Base-by-base conservation (phyloP, 202 grass and related monocot genomes). In the Zoysia matrella region DNA sequence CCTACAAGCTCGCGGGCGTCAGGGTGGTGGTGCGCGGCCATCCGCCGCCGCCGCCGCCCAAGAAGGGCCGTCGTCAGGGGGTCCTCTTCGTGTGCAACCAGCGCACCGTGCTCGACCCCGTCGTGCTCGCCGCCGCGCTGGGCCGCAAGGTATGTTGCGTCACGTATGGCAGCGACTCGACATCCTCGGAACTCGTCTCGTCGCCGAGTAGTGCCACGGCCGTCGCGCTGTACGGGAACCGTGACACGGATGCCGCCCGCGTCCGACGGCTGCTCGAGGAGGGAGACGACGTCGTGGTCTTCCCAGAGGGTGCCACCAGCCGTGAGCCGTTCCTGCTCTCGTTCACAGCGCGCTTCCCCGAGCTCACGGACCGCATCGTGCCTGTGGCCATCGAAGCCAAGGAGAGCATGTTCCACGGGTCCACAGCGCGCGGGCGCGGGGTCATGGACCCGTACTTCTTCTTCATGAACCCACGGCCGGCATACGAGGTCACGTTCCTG, bases 71-170 rank as follows among this genome's bases (percentile, higher is more conserved):
- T 4, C 82, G 82, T 48, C 71, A 71, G 0, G 91, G 88, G 10
- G 81, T 91, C 30, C 85, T 97, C 41, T 87, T 94, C 41, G 91
- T 94, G 22, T 97, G 94, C 86, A 94, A 94, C 87, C 88, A 94
- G 80, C 94, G 89, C 53, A 94, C 77, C 45, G 41, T 83, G 45
- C 87, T 94, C 42, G 94, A 97, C 64, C 75, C 71, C 1, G 48
- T 87, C 18, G 72, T 79, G 45, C 62, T 91, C 11, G 72, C 78
- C 13, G 67, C 60, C 42, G 86, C 88, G 3, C 84, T 97, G 8
- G 92, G 94, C 67, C 83, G 92, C 47, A 89, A 89, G 73, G 73
- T 97, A 60, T 89, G 70, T 40, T 87, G 89, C 83, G 58, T 92
- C 86, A 85, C 80, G 42, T 84, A 90, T 4, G 53, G 10, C 51